Base-by-base conservation (phyloP, 23 red algal species). In the Gracilaria domingensis region DNA sequence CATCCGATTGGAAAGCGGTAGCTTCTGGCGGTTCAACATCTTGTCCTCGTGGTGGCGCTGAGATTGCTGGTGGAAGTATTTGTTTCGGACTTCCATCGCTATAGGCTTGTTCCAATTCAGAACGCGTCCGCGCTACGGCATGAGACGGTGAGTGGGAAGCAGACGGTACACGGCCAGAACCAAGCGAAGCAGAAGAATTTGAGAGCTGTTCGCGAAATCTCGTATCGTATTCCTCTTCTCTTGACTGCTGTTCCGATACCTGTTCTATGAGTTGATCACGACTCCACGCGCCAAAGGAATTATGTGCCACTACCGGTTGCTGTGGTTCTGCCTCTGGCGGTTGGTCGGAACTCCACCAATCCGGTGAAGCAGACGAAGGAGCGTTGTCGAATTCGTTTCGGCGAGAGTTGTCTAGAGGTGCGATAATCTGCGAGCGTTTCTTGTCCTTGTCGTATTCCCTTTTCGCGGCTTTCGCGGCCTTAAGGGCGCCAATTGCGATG, bases 381-480 rank as follows among this genome's bases (percentile, higher is more conserved):
- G 32, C 59, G 28, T 66, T 60, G 60, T 85, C 59, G 21, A 65
- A 85, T 4, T 36, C 57, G 16, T 33, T 66, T 0, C 59, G 81
- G 40, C 81, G 81, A 16, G 81, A 71, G 14, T 69, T 69, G 9
- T 85, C 26, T 69, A 85, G 24, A 3, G 81, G 26, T 62, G 60
- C 39, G 81, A 85, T 85, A 18, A 62, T 48, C 71, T 85, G 26
- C 32, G 59, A 69, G 55, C 81, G 81, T 48, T 85, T 85, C 81
- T 85, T 85, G 35, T 85, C 81, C 65, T 85, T 85, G 54, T 85
- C 55, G 25, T 85, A 85, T 55, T 85, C 81, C 40, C 40, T 85
- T 16, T 85, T 85, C 33, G 65, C 51, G 17, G 60, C 81, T 49
- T 85, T 85, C 9, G 81, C 81, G 24, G 59, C 81, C 25, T 85